These are phyloP conservation scores for Trametes versicolor DNA, from an alignment of 1,284 basidiomycete genomes.

Conservation along the genomic window DNA sequence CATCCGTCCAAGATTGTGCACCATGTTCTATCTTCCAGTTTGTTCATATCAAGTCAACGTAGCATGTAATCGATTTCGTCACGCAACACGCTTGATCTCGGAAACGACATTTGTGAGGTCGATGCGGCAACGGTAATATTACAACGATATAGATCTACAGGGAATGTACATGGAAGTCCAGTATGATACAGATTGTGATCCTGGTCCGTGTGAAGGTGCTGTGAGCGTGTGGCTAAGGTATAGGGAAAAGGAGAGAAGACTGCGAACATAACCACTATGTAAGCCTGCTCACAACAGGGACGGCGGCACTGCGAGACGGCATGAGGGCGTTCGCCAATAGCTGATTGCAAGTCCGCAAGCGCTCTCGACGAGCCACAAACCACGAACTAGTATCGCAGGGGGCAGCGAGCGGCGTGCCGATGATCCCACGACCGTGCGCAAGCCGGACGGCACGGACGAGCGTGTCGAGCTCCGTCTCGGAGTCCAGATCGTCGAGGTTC, in stretches of 20 bases:
- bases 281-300: constrained; percentile 28
- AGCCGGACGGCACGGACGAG: constrained; percentile 62
- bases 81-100: background rate
- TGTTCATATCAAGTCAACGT: too few species aligned
- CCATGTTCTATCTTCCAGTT: too few species aligned
- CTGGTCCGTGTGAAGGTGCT: background rate
- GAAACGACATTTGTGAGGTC: background rate
- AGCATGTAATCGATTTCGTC: background rate
- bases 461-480: constrained; percentile 74
- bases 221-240: background rate
- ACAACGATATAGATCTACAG: background rate
- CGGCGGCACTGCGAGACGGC: constrained; percentile 35
- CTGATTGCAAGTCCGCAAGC: constrained; percentile 73
- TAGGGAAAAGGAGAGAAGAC: background rate
- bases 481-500: constrained; percentile 83
- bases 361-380: constrained; percentile 81
- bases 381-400: constrained; percentile 63
- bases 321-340: constrained; percentile 67
- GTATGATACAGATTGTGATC: background rate
- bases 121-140: background rate
- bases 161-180: background rate
- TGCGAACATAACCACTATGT: background rate
- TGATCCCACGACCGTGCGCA: constrained; percentile 62
- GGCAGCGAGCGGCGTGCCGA: constrained; percentile 59
- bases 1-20: too few species aligned